These are phyloP conservation scores for Blastocystis sp. DNA, from an alignment of 352 stramenopile genomes.

Conservation along the genomic window DNA sequence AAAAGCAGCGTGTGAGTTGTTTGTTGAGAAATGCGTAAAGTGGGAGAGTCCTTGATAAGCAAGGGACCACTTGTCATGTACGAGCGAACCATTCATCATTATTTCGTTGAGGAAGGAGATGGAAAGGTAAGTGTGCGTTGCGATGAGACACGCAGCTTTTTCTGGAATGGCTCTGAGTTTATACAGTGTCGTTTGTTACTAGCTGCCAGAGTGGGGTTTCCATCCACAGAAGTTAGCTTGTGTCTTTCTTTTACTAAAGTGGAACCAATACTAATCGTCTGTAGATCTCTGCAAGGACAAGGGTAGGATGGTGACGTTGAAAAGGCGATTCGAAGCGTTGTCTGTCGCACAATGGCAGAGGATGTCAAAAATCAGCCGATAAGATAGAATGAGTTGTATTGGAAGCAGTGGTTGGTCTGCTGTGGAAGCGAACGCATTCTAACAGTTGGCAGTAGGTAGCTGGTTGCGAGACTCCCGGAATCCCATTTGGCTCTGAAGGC, in stretches of 20 bases:
- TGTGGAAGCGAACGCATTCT: not conserved
- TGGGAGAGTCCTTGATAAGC: not conserved
- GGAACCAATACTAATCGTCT: slow-evolving; percentile 15
- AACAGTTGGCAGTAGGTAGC: slow-evolving; percentile 25
- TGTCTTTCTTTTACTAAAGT: slow-evolving; percentile 48
- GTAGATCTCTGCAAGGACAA: not conserved
- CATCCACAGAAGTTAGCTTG: slow-evolving; percentile 49
- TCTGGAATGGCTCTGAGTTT: not conserved
- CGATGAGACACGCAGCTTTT: not conserved
- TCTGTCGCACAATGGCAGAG: not conserved
- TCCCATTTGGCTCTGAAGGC: not conserved
- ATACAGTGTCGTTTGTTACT: not conserved
- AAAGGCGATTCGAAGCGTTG: slow-evolving; percentile 51
- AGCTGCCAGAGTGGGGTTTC: slow-evolving; percentile 35
- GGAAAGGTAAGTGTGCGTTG: not conserved
- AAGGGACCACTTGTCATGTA: not conserved
- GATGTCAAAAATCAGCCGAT: slow-evolving; percentile 52
- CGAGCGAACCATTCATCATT: not conserved
- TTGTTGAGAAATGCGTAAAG: not conserved
- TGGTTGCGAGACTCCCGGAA: not conserved
- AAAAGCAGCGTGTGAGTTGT: slow-evolving; percentile 49
- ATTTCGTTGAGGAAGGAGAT: not conserved
- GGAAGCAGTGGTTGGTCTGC: not conserved
- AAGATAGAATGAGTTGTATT: not conserved
- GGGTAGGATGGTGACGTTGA: not conserved